phyloP scores from a whole-genome alignment of 441 rosid genomes.

The Pelargonium australe region DNA sequence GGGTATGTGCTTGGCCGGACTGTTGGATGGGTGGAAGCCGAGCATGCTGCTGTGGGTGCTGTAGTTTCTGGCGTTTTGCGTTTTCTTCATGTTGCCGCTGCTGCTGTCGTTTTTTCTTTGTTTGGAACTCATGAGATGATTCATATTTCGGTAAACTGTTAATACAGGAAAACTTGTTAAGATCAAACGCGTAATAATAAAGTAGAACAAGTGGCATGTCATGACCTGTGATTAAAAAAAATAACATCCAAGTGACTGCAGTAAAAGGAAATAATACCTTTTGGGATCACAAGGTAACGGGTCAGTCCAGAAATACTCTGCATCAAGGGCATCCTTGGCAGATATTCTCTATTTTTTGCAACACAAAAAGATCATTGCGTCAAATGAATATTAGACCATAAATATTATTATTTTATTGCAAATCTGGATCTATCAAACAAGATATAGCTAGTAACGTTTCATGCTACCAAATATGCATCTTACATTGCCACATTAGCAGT shows the following conservation, averaged over 20 bases:
- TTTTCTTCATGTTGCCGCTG: conserved; percentile 66
- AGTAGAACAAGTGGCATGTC: neutral
- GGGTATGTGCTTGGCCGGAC: conserved; percentile 64
- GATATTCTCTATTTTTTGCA: conserved; percentile 58
- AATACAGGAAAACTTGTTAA: conserved; percentile 7
- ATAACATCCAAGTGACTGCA: neutral
- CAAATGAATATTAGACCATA: conserved; percentile 1
- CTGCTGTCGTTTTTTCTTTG: conserved; percentile 94
- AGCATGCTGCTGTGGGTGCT: conserved; percentile 69
- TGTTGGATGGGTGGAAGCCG: conserved; percentile 86
- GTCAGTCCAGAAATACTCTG: conserved; percentile 97
- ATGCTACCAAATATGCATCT: neutral
- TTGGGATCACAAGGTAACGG: conserved; percentile 95
- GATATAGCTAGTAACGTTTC: neutral
- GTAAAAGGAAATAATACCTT: conserved; percentile 38
- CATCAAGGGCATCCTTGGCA: conserved; percentile 96
- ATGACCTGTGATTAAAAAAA: neutral
- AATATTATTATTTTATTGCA: neutral
- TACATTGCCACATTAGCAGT: neutral
- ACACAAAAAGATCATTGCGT: neutral
- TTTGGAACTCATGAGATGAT: conserved; percentile 95
- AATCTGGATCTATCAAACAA: neutral
- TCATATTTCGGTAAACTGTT: conserved; percentile 86
- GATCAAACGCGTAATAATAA: no score
- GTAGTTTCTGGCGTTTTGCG: conserved; percentile 78